Conservation (phyloP, 441 rosid genomes). For the Arabidopsis lyrata region DNA sequence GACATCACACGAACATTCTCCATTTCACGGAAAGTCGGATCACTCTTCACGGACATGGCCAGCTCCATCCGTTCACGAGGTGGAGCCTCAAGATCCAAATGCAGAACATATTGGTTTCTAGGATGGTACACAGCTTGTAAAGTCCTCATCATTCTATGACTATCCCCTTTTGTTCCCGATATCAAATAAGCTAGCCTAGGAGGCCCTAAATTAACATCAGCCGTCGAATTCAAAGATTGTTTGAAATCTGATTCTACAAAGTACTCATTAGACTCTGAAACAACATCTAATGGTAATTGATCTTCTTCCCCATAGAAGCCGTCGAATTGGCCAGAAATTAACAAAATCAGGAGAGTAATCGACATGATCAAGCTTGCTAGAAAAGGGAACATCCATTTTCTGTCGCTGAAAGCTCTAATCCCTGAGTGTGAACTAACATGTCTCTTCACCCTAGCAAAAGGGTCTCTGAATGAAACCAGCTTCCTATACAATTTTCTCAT, state of each 20-base stretch:
- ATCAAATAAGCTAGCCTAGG: constrained; percentile 94
- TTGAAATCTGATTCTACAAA: constrained; percentile 75
- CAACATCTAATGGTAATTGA: constrained; percentile 56
- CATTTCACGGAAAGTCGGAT: constrained; percentile 70
- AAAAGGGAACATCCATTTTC: constrained; percentile 88
- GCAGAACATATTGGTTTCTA: constrained; percentile 92
- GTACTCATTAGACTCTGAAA: constrained; percentile 63
- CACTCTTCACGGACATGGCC: constrained; percentile 70
- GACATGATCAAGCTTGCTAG: constrained; percentile 76
- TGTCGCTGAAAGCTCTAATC: constrained; percentile 64
- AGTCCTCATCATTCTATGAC: constrained; percentile 94
- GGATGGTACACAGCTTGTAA: constrained; percentile 97
- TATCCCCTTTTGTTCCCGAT: constrained; percentile 95
- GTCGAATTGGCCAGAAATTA: constrained; percentile 55
- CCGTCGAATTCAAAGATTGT: constrained; percentile 46
- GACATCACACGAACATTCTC: constrained; percentile 94
- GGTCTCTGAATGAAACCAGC: constrained; percentile 55
- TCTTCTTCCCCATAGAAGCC: constrained; percentile 53
- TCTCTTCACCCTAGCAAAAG: constrained; percentile 62
- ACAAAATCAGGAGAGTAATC: constrained; percentile 58
- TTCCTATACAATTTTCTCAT: constrained; percentile 57
- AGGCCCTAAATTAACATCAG: constrained; percentile 47
- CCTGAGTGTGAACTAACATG: constrained; percentile 63
- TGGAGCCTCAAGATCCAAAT: constrained; percentile 96
- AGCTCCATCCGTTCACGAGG: constrained; percentile 87